Base-by-base conservation (phyloP, 768 basidiomycete genomes). In the Omphalotus guepiniiformis region DNA sequence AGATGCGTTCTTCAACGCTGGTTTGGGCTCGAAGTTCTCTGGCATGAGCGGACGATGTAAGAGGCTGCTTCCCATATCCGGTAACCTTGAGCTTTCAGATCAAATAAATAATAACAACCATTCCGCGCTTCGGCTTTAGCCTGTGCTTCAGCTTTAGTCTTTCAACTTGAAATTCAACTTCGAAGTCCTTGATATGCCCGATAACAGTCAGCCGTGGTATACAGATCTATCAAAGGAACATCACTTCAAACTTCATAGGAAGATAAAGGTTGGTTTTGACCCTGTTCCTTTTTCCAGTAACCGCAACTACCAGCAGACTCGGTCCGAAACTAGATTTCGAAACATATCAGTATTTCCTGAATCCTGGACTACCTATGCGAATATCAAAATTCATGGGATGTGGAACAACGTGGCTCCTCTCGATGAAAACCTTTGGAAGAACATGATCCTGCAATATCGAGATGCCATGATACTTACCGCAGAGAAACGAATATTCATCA, bases 1-100 rank as follows among this genome's bases (percentile, higher is more conserved):
- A 5, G 81, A 70, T 22, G 83, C 80, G 55, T 80, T 77, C 48
- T 73, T 62, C 16, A 85, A 58, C 4, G 81, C 61, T 15, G 79
- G 67, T 55, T 80, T 85, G 27, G 77, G 72, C 37, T 79, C 69
- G 54, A 72, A 77, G 27, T 49, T 48, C 55, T 29, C 51, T 47
- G 48, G 39, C 48, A 43, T 41, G 39, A 12, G 16, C 32, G 45
- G 27, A 36, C 15, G 19, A 39, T 7, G 19, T 28, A 23, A 39
- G 34, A 19, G 5, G 29, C 9, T n/a, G 15, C 6, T 25, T 36
- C 44, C 29, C 44, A 46, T n/a, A n/a, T n/a, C n/a, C n/a, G n/a
- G n/a, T n/a, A n/a, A n/a, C n/a, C n/a, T n/a, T n/a, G n/a, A n/a
- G n/a, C n/a, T n/a, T n/a, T n/a, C n/a, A n/a, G n/a, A n/a, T n/a